Conservation (phyloP, 208 protist species). For the Leishmania tropica region DNA sequence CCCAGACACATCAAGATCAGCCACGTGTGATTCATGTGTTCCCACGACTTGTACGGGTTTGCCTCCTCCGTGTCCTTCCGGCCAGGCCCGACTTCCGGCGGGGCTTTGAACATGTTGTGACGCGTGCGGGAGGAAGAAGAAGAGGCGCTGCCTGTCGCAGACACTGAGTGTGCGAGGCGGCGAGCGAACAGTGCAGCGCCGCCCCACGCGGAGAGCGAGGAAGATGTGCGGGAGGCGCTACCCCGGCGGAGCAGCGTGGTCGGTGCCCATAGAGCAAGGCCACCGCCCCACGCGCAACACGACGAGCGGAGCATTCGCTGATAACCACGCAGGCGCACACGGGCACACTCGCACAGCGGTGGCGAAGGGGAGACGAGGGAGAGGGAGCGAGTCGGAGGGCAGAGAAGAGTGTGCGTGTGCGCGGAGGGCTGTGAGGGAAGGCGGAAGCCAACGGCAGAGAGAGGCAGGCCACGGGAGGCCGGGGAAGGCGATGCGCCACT, state of each 20-base stretch:
- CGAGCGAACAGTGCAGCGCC: not conserved
- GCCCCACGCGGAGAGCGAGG: not conserved
- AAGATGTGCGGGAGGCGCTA: not conserved
- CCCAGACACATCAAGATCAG: constrained; percentile 80
- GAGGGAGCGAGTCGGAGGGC: not conserved
- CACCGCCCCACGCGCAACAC: constrained; percentile 8
- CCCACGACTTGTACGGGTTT: constrained; percentile 90
- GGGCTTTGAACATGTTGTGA: constrained; percentile 45
- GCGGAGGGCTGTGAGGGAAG: not conserved
- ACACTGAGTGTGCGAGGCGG: not conserved
- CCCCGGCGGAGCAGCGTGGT: not conserved
- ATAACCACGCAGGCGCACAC: not conserved
- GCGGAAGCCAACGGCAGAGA: not conserved
- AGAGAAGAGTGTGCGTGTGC: not conserved
- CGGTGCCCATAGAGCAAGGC: not conserved
- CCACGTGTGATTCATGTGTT: constrained; percentile 87
- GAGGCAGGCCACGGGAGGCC: not conserved
- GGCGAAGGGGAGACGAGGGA: not conserved
- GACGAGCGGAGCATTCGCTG: constrained; percentile 13
- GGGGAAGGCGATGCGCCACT: not conserved
- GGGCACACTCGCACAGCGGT: not conserved
- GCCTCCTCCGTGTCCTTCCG: constrained; percentile 49
- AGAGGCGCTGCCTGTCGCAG: not conserved
- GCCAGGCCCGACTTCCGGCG: constrained; percentile 52
- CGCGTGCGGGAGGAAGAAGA: not conserved